A percentile compares a stretch with the other conserved stretches of the same genome.
Conservation (phyloP, 2,329 filamentous ascomycete genomes). For the Ophiostoma piceae region DNA sequence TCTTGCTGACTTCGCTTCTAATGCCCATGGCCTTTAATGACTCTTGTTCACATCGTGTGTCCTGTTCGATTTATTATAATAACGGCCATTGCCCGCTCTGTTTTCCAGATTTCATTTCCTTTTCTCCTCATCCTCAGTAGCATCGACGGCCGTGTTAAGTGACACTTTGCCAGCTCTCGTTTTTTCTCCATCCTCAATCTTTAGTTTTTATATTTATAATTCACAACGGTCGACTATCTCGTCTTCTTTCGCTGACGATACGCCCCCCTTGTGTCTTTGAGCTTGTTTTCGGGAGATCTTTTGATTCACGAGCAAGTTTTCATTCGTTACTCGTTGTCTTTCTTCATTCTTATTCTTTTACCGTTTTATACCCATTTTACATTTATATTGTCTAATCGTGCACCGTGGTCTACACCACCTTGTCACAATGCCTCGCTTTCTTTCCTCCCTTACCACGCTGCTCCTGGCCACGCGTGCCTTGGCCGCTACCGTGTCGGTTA, state of each 20-base stretch:
- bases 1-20: neutral
- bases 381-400: constrained; percentile 3
- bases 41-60: neutral
- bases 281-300: neutral
- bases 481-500: constrained; percentile 35
- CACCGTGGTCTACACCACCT: neutral
- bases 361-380: neutral
- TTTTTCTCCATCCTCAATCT: neutral
- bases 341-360: constrained; percentile 2
- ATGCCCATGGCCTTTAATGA: neutral
- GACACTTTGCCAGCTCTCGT: constrained; percentile 12
- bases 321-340: constrained; percentile 12
- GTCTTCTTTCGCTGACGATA: constrained; percentile 5
- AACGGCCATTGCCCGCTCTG: neutral
- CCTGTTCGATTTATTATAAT: constrained; percentile 1
- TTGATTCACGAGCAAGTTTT: neutral
- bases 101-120: neutral
- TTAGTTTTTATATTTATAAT: neutral
- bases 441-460: constrained; percentile 16
- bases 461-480: constrained; percentile 29
- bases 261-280: neutral
- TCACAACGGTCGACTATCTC: neutral
- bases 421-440: constrained; percentile 16
- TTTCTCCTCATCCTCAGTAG: constrained; percentile 2
- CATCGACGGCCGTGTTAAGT: constrained; percentile 14